Conservation (phyloP, 2,329 filamentous ascomycete species). For the Aspergillus sergii region DNA sequence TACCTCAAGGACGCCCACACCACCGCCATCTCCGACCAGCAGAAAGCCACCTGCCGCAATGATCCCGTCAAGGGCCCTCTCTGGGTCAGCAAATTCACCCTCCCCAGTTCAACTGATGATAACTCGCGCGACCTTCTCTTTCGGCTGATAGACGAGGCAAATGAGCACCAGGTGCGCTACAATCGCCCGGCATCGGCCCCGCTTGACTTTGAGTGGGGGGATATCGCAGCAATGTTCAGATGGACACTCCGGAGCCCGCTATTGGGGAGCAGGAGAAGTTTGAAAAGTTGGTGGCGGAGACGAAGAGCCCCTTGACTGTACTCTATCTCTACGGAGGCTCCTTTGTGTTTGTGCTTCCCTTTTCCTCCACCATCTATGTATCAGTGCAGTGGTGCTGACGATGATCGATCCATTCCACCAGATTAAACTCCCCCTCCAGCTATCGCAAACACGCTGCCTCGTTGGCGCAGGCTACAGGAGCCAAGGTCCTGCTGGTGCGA, state of each 20-base stretch:
- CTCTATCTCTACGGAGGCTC: neutral
- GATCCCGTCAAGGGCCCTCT: neutral
- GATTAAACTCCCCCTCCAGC: neutral
- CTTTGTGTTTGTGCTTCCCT: neutral
- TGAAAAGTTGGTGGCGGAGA: neutral
- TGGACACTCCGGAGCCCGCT: neutral
- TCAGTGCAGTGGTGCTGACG: neutral
- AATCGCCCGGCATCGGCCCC: neutral
- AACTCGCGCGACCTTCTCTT: neutral
- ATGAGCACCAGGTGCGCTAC: neutral
- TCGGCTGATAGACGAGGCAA: neutral
- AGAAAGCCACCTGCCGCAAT: neutral
- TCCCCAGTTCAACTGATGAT: neutral
- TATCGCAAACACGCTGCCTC: neutral
- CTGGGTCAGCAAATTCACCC: neutral
- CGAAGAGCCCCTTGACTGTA: neutral
- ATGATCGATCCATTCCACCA: neutral
- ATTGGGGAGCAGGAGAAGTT: neutral
- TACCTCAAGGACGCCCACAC: neutral
- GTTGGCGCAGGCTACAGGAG: conserved; percentile 1
- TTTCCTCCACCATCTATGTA: no score
- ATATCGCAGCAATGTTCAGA: neutral
- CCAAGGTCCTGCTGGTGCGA: conserved; percentile 4
- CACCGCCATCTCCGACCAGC: neutral
- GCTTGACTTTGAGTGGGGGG: neutral